A percentile compares a stretch with the other conserved stretches of the same genome.
Conservation (phyloP, 352 stramenopile species). For the Pythium rhizo-oryzae region DNA sequence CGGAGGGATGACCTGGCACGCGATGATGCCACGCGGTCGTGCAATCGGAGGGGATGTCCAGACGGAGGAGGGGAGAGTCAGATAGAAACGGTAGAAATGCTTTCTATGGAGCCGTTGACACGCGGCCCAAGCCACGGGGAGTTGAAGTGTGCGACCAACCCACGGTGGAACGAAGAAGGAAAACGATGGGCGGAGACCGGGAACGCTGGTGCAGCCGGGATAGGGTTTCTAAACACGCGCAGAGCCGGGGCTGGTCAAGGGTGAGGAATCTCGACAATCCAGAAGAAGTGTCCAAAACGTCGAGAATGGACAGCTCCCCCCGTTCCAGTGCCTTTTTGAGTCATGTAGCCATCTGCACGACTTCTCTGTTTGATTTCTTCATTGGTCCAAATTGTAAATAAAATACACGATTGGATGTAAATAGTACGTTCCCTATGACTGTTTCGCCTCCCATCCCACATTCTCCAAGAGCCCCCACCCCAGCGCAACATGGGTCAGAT, state of each 20-base stretch:
- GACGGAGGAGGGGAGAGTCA: not conserved
- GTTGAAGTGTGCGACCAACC: conserved; percentile 23
- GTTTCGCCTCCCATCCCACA: not conserved
- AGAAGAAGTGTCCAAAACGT: conserved; percentile 10
- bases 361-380: not conserved
- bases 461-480: not conserved
- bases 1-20: conserved; percentile 26
- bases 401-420: conserved; percentile 12
- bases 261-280: conserved; percentile 22
- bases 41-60: conserved; percentile 3
- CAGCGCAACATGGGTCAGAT: conserved; percentile 15
- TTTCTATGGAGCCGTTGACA: conserved; percentile 32
- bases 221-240: conserved; percentile 14
- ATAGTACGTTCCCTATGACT: not conserved
- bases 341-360: conserved; percentile 10
- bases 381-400: not conserved
- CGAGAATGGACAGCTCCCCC: conserved; percentile 1
- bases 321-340: conserved; percentile 2
- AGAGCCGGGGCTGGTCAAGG: not conserved
- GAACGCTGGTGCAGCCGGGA: not conserved
- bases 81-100: conserved; percentile 24
- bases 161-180: conserved; percentile 9
- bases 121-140: not conserved
- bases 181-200: conserved; percentile 4
- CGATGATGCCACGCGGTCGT: conserved; percentile 19